Evolutionary conservation across 352 stramenopile species (phyloP).

Genomic region (Globisporangium nodosum): DNA sequence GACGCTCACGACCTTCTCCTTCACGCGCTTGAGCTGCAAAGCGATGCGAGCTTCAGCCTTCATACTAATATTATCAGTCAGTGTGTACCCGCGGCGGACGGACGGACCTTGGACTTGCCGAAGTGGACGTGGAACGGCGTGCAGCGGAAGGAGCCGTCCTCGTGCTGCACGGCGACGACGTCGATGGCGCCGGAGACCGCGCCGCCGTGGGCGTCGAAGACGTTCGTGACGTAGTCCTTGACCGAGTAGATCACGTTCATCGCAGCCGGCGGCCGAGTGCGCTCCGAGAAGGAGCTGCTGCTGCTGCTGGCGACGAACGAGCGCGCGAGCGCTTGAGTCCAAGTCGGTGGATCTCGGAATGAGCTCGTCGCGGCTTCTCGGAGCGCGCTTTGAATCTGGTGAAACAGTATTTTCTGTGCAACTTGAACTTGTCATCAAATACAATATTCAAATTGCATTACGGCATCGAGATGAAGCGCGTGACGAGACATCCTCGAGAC

Average conservation of each 20-base stretch:
- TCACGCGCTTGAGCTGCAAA: slow-evolving; percentile 21
- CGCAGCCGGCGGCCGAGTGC: no score
- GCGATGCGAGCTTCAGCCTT: background rate
- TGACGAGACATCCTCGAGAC: no score
- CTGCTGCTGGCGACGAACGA: no score
- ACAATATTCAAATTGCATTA: no score
- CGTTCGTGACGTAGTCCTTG: slow-evolving; percentile 84
- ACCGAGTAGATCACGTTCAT: slow-evolving; percentile 88
- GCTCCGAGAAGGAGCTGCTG: background rate
- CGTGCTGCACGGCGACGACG: slow-evolving; percentile 76
- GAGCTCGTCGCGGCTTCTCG: background rate
- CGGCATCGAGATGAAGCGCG: no score
- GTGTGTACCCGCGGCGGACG: no score
- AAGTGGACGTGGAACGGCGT: slow-evolving; percentile 86
- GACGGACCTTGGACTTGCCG: slow-evolving; percentile 34
- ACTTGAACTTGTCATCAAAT: no score
- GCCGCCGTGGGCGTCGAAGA: slow-evolving; percentile 62
- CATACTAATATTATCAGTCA: no score
- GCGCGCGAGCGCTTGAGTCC: background rate
- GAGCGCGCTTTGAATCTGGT: no score
- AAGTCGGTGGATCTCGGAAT: background rate
- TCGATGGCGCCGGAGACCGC: slow-evolving; percentile 71
- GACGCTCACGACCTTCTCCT: slow-evolving; percentile 44
- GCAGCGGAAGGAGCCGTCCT: slow-evolving; percentile 49
- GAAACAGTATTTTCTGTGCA: no score